These are phyloP conservation scores for Pichia sp. DNA, from an alignment of 1,139 yeast genomes.

Conservation along the genomic window DNA sequence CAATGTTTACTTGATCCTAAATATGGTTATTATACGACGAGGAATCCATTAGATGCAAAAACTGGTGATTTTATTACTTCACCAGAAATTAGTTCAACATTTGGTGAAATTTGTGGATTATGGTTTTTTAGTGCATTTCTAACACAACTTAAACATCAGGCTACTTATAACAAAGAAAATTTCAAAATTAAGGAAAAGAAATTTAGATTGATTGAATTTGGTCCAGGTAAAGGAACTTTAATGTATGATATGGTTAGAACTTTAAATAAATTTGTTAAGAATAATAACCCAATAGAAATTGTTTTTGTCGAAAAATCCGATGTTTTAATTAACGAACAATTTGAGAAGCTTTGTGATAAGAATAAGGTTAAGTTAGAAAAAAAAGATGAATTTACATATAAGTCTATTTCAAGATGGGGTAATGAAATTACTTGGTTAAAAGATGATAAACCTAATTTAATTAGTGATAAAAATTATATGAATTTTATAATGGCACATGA, in stretches of 20 bases:
- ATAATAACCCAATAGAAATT: conserved; percentile 35
- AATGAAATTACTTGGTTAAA: conserved; percentile 62
- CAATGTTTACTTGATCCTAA: conserved; percentile 77
- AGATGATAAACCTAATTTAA: conserved; percentile 41
- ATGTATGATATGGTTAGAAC: conserved; percentile 56
- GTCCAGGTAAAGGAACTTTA: conserved; percentile 82
- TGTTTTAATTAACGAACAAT: conserved; percentile 55
- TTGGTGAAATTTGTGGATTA: conserved; percentile 80
- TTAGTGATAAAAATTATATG: conserved; percentile 30
- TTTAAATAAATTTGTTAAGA: conserved; percentile 38
- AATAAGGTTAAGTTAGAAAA: conserved; percentile 17
- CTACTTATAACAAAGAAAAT: conserved; percentile 35
- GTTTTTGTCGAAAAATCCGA: conserved; percentile 70
- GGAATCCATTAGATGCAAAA: conserved; percentile 60
- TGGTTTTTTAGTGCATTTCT: conserved; percentile 65
- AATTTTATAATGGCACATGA: conserved; percentile 78
- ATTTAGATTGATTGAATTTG: conserved; percentile 69
- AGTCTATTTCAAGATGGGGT: conserved; percentile 47
- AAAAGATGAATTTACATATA: conserved; percentile 34
- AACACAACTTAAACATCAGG: conserved; percentile 35
- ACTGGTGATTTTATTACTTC: conserved; percentile 77
- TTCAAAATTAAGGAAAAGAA: conserved; percentile 22
- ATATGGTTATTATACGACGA: conserved; percentile 72
- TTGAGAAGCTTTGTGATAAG: conserved; percentile 41
- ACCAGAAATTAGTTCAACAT: conserved; percentile 82